phyloP scores from a whole-genome alignment of 768 basidiomycete genomes.

The Suillus tomentosus region DNA sequence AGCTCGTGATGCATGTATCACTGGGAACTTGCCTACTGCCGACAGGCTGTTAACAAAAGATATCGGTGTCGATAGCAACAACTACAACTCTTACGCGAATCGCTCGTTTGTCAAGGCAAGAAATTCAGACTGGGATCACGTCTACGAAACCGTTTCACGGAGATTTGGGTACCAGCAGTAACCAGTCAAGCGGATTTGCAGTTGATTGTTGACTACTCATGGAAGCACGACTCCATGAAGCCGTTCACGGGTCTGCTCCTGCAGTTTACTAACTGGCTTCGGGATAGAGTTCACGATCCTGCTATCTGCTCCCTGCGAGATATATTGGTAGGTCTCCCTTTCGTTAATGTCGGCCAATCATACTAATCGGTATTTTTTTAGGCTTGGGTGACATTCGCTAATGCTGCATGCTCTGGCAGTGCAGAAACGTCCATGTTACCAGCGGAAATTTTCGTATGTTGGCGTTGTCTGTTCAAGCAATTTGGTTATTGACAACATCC shows the following conservation, averaged over 20 bases:
- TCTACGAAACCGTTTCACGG: constrained; percentile 95
- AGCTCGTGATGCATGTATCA: too few relatives aligned
- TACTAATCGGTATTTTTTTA: constrained; percentile 29
- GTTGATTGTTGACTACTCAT: constrained; percentile 73
- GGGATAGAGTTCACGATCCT: constrained; percentile 55
- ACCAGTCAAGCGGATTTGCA: constrained; percentile 71
- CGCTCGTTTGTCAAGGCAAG: too few relatives aligned
- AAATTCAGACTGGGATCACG: too few relatives aligned
- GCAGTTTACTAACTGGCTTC: constrained; percentile 83
- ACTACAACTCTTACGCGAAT: too few relatives aligned
- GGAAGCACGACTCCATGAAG: constrained; percentile 57
- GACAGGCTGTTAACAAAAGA: too few relatives aligned
- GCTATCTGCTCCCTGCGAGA: constrained; percentile 82
- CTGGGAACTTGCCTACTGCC: too few relatives aligned
- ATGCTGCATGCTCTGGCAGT: constrained; percentile 47
- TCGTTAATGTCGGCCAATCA: constrained; percentile 3
- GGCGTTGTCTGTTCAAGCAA: not conserved
- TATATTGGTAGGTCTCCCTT: constrained; percentile 62
- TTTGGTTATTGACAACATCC: constrained; percentile 18
- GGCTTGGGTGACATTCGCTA: constrained; percentile 94
- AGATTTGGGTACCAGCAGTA: constrained; percentile 96
- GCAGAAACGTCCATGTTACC: constrained; percentile 36
- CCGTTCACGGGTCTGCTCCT: constrained; percentile 63
- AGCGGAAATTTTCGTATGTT: constrained; percentile 67
- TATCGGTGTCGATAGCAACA: too few relatives aligned